Evolutionary conservation across 1,284 basidiomycete genomes (phyloP).

Genomic region (Cutaneotrichosporon cutaneum): DNA sequence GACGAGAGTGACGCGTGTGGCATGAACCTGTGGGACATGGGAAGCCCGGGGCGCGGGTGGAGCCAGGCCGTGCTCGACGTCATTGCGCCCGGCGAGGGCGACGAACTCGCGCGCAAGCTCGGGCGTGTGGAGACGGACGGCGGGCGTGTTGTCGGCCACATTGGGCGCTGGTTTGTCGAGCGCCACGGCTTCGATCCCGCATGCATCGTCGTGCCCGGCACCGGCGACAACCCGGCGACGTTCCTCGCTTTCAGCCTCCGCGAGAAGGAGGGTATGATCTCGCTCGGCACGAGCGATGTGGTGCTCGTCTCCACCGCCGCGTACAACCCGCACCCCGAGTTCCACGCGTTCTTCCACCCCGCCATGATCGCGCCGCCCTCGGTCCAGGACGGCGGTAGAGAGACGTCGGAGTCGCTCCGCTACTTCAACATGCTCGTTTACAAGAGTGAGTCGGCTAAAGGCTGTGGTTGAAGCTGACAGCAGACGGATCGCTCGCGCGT

Average conservation of each 20-base stretch:
- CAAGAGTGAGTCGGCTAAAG: conserved; percentile 56
- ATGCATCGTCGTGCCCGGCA: conserved; percentile 79
- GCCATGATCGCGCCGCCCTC: conserved; percentile 45
- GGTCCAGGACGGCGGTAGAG: conserved; percentile 22
- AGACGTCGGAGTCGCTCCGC: conserved; percentile 23
- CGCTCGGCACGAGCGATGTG: conserved; percentile 88
- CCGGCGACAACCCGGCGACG: conserved; percentile 88
- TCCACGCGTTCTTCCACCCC: conserved; percentile 57
- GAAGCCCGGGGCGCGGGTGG: conserved; percentile 69
- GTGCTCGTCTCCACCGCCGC: conserved; percentile 66
- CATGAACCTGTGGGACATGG: conserved; percentile 76
- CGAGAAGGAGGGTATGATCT: conserved; percentile 70
- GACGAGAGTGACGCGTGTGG: conserved; percentile 72
- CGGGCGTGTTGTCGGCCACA: conserved; percentile 65
- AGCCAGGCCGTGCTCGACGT: conserved; percentile 62
- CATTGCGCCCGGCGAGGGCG: conserved; percentile 53
- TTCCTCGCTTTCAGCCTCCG: conserved; percentile 68
- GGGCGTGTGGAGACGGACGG: conserved; percentile 71
- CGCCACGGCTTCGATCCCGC: conserved; percentile 74
- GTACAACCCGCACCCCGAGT: conserved; percentile 55
- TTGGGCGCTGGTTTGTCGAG: conserved; percentile 69
- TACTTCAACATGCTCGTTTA: conserved; percentile 57
- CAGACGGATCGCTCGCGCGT: conserved; percentile 77
- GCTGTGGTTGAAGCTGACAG: conserved; percentile 46
- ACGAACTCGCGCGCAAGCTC: conserved; percentile 68